Percentiles rank a stretch among this genome's conserved stretches.
These are phyloP conservation scores for Digitaria exilis DNA, from an alignment of 202 grass and related monocot genomes.

Conservation along the genomic window DNA sequence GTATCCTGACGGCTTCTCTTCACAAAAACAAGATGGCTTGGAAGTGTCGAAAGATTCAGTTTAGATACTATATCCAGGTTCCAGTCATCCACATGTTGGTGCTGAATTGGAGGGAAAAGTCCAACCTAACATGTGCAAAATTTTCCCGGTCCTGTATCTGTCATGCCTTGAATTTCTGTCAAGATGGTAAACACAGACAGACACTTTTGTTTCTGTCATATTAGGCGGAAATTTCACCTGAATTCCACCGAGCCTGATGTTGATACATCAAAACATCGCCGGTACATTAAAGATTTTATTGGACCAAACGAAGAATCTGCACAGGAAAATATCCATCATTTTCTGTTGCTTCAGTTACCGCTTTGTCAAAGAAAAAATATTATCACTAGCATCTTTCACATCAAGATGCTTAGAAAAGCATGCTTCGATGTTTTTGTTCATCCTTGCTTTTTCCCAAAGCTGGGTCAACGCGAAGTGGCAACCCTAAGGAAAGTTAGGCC, in stretches of 20 bases:
- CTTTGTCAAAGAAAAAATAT: not conserved
- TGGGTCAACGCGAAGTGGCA: constrained; percentile 42
- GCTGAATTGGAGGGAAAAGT: not conserved
- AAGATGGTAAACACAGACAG: not conserved
- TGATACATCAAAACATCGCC: not conserved
- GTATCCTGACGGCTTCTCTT: not conserved
- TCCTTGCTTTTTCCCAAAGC: constrained; percentile 27
- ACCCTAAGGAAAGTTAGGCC: constrained; percentile 51
- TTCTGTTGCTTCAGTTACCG: not conserved
- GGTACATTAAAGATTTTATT: not conserved
- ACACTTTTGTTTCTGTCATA: constrained; percentile 32
- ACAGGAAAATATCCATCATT: not conserved
- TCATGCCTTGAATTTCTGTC: constrained; percentile 31
- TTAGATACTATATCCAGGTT: not conserved
- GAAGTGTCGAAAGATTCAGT: not conserved
- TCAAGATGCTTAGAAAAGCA: constrained; percentile 42
- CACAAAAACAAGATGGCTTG: not conserved
- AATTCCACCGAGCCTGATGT: constrained; percentile 11
- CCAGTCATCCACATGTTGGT: not conserved
- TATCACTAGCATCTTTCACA: constrained; percentile 32
- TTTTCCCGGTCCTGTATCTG: constrained; percentile 19
- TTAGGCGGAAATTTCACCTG: constrained; percentile 3
- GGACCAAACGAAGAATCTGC: not conserved
- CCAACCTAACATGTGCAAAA: not conserved
- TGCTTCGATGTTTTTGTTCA: constrained; percentile 11